Evolutionary conservation across 305 asterid species (phyloP).

Genomic region (Lippia alba): DNA sequence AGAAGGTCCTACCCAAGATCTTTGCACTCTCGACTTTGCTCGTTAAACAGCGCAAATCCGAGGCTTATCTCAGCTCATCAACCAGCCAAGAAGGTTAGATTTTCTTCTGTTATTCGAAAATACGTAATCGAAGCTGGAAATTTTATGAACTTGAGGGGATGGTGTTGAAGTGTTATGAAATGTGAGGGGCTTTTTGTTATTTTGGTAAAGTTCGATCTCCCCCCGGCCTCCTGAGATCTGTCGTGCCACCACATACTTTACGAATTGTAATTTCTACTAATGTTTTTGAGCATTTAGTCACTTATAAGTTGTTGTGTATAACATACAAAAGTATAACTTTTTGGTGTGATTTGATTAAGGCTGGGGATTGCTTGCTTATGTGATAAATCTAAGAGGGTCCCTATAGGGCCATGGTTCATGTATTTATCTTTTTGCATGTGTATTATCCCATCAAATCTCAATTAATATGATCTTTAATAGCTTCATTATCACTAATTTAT

Average conservation of each 20-base stretch:
- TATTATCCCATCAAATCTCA: not conserved
- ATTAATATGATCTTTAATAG: not conserved
- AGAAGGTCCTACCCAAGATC: slow-evolving; percentile 57
- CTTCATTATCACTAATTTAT: not conserved
- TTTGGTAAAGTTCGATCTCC: no score
- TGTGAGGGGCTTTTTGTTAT: no score
- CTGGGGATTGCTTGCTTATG: not conserved
- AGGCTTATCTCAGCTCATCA: slow-evolving; percentile 44
- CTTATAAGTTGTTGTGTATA: not conserved
- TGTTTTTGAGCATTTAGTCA: not conserved
- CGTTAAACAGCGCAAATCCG: slow-evolving; percentile 48
- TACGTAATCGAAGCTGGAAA: no score
- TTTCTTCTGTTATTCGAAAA: not conserved
- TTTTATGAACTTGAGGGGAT: no score
- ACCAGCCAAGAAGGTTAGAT: slow-evolving; percentile 68
- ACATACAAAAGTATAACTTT: not conserved
- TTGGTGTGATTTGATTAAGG: not conserved
- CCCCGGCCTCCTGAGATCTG: no score
- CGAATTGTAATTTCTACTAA: not conserved
- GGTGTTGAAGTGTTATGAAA: no score
- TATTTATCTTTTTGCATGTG: not conserved
- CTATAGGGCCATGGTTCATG: not conserved
- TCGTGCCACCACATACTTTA: no score
- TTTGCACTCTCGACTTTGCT: slow-evolving; percentile 69
- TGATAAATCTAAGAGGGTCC: slow-evolving; percentile 13